Percentiles rank a stretch among this genome's conserved stretches.
phyloP scores from a whole-genome alignment of 768 basidiomycete genomes.

The Tricholoma matsutake region DNA sequence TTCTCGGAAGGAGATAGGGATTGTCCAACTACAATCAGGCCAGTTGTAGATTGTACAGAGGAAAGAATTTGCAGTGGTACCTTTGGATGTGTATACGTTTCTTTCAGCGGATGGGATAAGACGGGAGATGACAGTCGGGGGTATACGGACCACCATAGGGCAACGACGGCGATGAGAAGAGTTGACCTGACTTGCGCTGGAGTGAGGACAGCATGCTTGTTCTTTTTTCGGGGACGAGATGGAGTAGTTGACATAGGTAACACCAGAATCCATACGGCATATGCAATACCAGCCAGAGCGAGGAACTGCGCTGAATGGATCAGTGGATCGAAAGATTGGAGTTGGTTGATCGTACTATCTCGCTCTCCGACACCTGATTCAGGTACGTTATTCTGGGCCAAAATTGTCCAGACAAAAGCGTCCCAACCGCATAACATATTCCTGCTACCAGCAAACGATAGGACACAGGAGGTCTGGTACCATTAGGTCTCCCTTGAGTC shows the following conservation, averaged over 20 bases:
- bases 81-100: conserved; percentile 48
- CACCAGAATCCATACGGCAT: conserved; percentile 27
- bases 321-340: neutral
- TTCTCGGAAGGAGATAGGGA: conserved; percentile 38
- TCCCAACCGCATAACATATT: conserved; percentile 25
- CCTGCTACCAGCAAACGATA: conserved; percentile 23
- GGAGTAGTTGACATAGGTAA: conserved; percentile 9
- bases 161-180: conserved; percentile 28
- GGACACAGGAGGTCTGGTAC: conserved; percentile 11
- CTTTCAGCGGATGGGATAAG: conserved; percentile 49
- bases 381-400: conserved; percentile 28
- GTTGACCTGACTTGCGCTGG: conserved; percentile 23
- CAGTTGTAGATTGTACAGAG: conserved; percentile 69
- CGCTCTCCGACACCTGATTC: conserved; percentile 33
- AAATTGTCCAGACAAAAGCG: conserved; percentile 24
- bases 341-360: conserved; percentile 32
- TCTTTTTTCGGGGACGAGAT: conserved; percentile 14
- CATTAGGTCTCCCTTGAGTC: neutral
- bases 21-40: conserved; percentile 82
- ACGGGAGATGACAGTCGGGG: conserved; percentile 50
- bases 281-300: conserved; percentile 28
- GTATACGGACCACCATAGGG: conserved; percentile 34
- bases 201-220: conserved; percentile 14
- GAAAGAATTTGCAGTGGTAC: conserved; percentile 65
- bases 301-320: conserved; percentile 22